Evolutionary conservation across 768 basidiomycete genomes (phyloP), one percentile per base, ranked within the genome.

Genomic region (Fistulinella prunicolor): DNA sequence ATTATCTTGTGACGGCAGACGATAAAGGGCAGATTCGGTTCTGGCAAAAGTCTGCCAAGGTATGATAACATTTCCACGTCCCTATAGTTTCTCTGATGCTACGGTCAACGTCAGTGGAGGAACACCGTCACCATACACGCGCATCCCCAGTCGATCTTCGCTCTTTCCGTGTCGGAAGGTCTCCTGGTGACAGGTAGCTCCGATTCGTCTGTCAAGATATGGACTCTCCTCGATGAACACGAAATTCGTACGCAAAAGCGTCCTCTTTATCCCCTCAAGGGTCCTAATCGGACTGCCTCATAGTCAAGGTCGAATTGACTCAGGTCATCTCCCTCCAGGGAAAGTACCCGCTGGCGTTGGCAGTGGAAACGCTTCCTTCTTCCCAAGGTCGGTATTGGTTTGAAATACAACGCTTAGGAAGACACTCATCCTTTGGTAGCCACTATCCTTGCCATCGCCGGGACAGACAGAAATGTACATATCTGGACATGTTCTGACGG

Each of bases 391-490:
- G 6, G 61, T 56, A 13, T 36, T 26, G 26, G 68, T 54, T 50
- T 38, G 38, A 19, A 14, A 54, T 32, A 3, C 9, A 24, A 42
- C 44, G 22, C 44, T 45, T 17, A 9, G 17, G 38, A 39, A 32
- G 3, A 32, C 24, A 51, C 23, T 12, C 44, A 23, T 29, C 12
- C 13, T 36, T 40, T 29, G 16, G 21, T 47, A 89, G 80, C 74
- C 55, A 71, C 77, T 16, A 70, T 94, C 12, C 75, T 98, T n/a
- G 90, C 91, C 2, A 73, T 95, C 29, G 85, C 80, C 2, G 80
- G 81, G n/a, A 97, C 96, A 0, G 89, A 94, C 56, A 75, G 74
- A 34, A 81, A 76, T 39, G 80, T 98, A 14, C 82, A 86, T 41
- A 74, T 98, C 4, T 96, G 81, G 76, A 80, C 85, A 3, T 77